A percentile compares a stretch with the other conserved stretches of the same genome.
Conservation (phyloP, 192 early-diverging fungal species). For the Podila epicladia region DNA sequence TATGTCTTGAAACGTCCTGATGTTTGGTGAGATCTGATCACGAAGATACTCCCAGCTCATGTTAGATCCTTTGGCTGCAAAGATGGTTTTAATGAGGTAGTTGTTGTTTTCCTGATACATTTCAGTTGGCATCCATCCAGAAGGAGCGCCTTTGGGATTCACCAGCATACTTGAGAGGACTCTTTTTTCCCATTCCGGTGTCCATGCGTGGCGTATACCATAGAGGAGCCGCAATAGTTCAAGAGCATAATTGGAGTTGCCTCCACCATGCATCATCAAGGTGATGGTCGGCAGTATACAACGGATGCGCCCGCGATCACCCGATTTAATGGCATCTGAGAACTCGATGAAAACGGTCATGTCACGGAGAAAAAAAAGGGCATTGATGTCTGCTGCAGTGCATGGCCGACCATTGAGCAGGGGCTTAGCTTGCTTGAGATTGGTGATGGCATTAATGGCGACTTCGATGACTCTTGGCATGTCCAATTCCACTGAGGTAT, state of each 20-base stretch:
- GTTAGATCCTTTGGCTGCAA: conserved; percentile 20
- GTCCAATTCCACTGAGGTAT: conserved; percentile 2
- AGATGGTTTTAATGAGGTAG: conserved; percentile 26
- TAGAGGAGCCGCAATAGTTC: conserved; percentile 19
- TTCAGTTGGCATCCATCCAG: conserved; percentile 23
- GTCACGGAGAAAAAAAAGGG: conserved; percentile 18
- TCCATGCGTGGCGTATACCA: conserved; percentile 16
- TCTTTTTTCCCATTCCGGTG: conserved; percentile 6
- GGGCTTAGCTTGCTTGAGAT: not conserved
- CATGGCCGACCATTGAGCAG: conserved; percentile 5
- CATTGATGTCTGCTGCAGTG: conserved; percentile 13
- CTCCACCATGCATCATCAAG: conserved; percentile 29
- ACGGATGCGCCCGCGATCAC: conserved; percentile 13
- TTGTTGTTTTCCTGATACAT: conserved; percentile 25
- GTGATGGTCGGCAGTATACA: conserved; percentile 8
- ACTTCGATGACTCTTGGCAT: conserved; percentile 1
- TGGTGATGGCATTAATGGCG: conserved; percentile 6
- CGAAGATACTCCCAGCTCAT: conserved; percentile 27
- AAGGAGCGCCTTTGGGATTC: conserved; percentile 17
- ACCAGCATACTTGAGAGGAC: conserved; percentile 12
- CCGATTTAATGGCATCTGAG: conserved; percentile 1
- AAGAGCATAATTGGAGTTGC: conserved; percentile 21
- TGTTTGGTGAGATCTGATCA: conserved; percentile 17
- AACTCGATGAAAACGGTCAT: conserved; percentile 16
- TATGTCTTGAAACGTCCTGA: conserved; percentile 20